phyloP scores from a whole-genome alignment of 2,329 filamentous ascomycete genomes.

The Aplosporella prunicola region DNA sequence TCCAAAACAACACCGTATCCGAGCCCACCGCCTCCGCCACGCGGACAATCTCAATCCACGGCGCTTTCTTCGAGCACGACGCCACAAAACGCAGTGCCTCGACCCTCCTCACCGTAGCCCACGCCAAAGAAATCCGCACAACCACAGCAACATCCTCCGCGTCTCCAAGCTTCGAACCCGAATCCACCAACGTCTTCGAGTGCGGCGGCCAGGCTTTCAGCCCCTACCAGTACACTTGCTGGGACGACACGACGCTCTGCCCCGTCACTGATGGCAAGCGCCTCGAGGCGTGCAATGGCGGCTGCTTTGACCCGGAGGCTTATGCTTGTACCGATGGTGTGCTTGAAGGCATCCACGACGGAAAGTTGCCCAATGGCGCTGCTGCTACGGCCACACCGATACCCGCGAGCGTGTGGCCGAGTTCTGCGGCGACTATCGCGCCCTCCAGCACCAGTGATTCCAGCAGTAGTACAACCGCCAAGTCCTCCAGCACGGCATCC shows the following conservation, averaged over 20 bases:
- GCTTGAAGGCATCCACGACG: slow-evolving; percentile 2
- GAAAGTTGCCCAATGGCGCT: not conserved
- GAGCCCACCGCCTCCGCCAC: no score
- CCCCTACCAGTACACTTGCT: slow-evolving; percentile 8
- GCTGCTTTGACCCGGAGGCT: slow-evolving; percentile 5
- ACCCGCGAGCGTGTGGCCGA: no score
- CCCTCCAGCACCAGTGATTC: no score
- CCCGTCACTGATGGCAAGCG: slow-evolving; percentile 2
- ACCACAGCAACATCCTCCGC: not conserved
- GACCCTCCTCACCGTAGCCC: no score
- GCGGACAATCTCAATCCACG: no score
- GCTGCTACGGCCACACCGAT: slow-evolving; percentile 2
- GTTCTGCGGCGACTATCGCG: no score
- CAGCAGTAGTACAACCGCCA: no score
- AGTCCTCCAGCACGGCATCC: slow-evolving; percentile 2
- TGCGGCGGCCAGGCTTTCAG: slow-evolving; percentile 3
- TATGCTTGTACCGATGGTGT: slow-evolving; percentile 4
- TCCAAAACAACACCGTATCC: no score
- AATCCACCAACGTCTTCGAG: slow-evolving; percentile 1
- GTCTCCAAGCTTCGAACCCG: not conserved
- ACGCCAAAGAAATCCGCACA: no score
- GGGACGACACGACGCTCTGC: slow-evolving; percentile 3
- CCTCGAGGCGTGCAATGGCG: slow-evolving; percentile 3
- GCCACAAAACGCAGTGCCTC: no score
- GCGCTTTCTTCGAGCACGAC: no score